A percentile compares a stretch with the other conserved stretches of the same genome.
These are phyloP conservation scores for Gaertneriomyces semiglobifer DNA, from an alignment of 192 early-diverging fungal species.

Conservation along the genomic window DNA sequence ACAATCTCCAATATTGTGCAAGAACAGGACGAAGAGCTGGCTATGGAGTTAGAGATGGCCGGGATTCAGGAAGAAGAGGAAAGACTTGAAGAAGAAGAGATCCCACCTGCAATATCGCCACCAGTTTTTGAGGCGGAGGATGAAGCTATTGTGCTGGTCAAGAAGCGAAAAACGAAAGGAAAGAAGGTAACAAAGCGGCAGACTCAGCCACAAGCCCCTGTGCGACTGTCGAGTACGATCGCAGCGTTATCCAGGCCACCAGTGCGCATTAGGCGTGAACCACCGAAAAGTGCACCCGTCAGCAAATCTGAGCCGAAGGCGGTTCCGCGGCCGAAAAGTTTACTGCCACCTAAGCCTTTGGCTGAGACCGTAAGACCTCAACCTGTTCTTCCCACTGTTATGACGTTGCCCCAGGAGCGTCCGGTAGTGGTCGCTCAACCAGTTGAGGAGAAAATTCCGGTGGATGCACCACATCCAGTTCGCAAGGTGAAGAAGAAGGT, in stretches of 20 bases:
- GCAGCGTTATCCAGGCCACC: not conserved
- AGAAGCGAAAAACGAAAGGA: slow-evolving; percentile 6
- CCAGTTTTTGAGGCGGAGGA: slow-evolving; percentile 25
- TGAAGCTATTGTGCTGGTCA: no score
- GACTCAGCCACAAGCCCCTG: not conserved
- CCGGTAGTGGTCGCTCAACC: no score
- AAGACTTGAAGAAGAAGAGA: not conserved
- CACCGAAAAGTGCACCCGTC: no score
- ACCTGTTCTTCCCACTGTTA: not conserved
- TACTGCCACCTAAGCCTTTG: no score
- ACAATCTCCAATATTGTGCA: not conserved
- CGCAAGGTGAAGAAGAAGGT: no score
- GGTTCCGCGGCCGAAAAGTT: no score
- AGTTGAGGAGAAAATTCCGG: no score
- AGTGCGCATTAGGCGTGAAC: no score
- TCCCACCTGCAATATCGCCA: slow-evolving; percentile 24
- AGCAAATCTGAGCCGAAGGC: no score
- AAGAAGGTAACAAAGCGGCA: slow-evolving; percentile 6
- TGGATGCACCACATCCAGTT: no score
- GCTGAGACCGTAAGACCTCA: not conserved
- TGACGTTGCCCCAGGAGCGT: not conserved
- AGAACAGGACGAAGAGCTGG: not conserved
- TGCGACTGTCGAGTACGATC: not conserved
- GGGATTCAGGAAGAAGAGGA: slow-evolving; percentile 11
- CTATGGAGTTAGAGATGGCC: not conserved